Conservation (phyloP, 2,329 filamentous ascomycete species). For the Alternaria alternata region DNA sequence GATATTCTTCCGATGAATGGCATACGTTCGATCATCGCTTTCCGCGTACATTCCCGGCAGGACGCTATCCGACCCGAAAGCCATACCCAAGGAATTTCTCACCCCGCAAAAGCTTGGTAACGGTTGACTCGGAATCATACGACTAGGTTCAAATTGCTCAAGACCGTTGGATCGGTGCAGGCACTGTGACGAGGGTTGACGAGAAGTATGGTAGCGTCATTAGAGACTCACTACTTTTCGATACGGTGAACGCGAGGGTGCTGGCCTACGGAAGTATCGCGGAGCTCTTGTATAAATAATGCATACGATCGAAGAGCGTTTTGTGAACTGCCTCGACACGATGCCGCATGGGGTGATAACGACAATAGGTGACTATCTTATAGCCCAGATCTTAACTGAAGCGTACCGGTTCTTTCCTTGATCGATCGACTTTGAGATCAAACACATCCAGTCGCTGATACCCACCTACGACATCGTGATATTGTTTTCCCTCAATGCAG, state of each 20-base stretch:
- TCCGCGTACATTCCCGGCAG: neutral
- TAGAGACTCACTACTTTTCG: neutral
- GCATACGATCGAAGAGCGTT: neutral
- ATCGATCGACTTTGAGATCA: slow-evolving; percentile 58
- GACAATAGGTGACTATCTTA: neutral
- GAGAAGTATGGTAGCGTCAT: neutral
- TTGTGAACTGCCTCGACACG: neutral
- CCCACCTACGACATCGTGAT: slow-evolving; percentile 64
- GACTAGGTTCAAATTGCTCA: neutral
- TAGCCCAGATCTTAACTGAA: neutral
- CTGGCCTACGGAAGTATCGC: neutral
- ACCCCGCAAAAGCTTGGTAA: neutral
- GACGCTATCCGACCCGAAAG: neutral
- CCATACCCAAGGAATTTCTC: neutral
- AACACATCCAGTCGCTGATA: slow-evolving; percentile 66
- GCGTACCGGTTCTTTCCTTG: slow-evolving; percentile 19
- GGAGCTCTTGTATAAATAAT: neutral
- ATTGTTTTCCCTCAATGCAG: slow-evolving; percentile 65
- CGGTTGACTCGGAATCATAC: neutral
- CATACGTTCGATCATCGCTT: neutral
- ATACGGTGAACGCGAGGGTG: neutral
- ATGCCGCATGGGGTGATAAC: neutral
- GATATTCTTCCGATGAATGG: neutral
- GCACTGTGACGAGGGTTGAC: neutral
- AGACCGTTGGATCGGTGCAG: neutral